phyloP scores from a whole-genome alignment of 495 filamentous ascomycete species.

The Hypoxylon crocopeplum region DNA sequence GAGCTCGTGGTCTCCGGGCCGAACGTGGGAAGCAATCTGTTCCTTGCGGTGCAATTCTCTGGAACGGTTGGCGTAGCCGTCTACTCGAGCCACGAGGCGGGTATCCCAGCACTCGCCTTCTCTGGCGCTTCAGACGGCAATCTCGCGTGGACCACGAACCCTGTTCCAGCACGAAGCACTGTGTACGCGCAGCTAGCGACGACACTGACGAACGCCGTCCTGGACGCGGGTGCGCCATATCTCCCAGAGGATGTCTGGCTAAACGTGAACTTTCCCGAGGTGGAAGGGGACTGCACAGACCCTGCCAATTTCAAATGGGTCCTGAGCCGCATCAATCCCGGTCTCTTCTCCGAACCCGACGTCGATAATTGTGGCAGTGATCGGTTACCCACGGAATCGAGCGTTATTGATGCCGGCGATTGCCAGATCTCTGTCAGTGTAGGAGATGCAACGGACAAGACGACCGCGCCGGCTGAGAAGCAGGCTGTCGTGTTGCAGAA shows the following conservation, averaged over 20 bases:
- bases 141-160: conserved; percentile 58
- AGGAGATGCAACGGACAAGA: conserved; percentile 63
- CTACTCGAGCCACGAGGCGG: conserved; percentile 58
- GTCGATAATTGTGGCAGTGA: conserved; percentile 61
- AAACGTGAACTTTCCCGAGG: conserved; percentile 70
- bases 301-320: conserved; percentile 64
- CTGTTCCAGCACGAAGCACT: conserved; percentile 56
- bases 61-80: conserved; percentile 69
- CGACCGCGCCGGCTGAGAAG: conserved; percentile 58
- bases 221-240: conserved; percentile 64
- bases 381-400: conserved; percentile 63
- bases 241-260: conserved; percentile 65
- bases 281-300: conserved; percentile 54
- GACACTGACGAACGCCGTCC: conserved; percentile 59
- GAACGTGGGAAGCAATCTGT: conserved; percentile 69
- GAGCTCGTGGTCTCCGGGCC: conserved; percentile 70
- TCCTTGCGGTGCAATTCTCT: conserved; percentile 58
- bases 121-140: conserved; percentile 58
- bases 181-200: conserved; percentile 68
- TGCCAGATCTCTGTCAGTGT: conserved; percentile 72
- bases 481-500: conserved; percentile 65
- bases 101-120: conserved; percentile 71
- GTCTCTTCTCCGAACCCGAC: conserved; percentile 59
- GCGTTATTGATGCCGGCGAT: conserved; percentile 53
- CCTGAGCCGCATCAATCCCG: conserved; percentile 63